Evolutionary conservation across 306 rosid species (phyloP), one percentile per base, ranked within the genome.

Genomic region (Alnus glutinosa): DNA sequence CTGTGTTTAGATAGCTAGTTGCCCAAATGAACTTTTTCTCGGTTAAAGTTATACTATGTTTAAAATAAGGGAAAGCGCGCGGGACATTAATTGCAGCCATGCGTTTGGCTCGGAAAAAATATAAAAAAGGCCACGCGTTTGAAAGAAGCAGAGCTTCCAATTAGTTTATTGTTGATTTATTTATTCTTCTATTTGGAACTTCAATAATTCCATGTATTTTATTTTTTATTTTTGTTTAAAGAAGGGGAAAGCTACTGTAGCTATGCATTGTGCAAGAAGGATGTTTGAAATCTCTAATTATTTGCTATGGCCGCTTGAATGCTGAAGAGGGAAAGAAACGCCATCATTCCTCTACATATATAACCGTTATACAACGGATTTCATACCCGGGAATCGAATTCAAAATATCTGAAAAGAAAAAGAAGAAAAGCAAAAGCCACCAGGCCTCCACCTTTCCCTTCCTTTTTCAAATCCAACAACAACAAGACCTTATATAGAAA

Each of bases 291-390:
- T 34, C 37, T 34, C 37, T 34, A 23, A 23, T 23, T 23, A 23
- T 23, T 23, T 23, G 28, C 28, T 23, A 23, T 23, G 28, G 28
- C 28, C 28, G 28, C 63, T 58, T 8, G 64, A 9, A 19, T 9
- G 66, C 28, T 23, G 28, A 58, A 58, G 13, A 23, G 7, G n/a
- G 37, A n/a, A 23, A 23, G 36, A 28, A 28, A 58, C 19, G n/a
- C 81, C 76, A 81, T 70, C 84, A 48, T 23, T 49, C 11, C 70
- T 6, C 55, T n/a, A 62, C 70, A 68, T 76, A 68, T 76, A 87
- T 76, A 87, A 79, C 97, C 98, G 98, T 91, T 92, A 77, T 16
- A 7, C 92, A 92, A 91, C 97, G 97, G 95, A 84, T 83, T 82
- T 63, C 81, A 78, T 79, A 77, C 89, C 97, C 95, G 95, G 95